Base-by-base conservation (phyloP, 108 stramenopile species). In the Cyclotella kingstonii region DNA sequence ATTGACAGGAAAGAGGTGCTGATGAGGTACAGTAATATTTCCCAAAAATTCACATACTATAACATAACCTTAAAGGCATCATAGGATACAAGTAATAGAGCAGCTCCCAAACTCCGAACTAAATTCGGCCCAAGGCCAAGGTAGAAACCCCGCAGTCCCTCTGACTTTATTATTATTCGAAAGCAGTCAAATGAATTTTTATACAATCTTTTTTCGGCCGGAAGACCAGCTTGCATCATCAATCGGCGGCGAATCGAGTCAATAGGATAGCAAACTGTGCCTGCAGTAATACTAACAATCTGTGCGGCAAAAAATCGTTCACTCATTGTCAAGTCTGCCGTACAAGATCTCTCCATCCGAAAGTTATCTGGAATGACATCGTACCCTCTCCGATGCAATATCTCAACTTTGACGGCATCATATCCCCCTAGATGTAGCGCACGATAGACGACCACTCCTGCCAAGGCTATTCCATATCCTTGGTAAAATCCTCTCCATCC, bases 191-290 rank as follows among this genome's bases (percentile, higher is more conserved):
- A 25, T 12, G 87, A 74, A 51, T 73, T 80, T 26, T 44, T 57
- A 71, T 90, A 90, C 51, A 50, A n/a, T 62, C 84, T 63, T 55
- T 74, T 64, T 14, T 74, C 52, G 11, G 28, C 46, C 23, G 79
- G 63, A 25, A 69, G 47, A 2, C 87, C 91, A 10, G 86, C 86
- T 77, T 95, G 89, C 98, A 99, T 99, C 97, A 96, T 96, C 51
- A 99, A 71, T 46, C 97, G 83, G 11, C 98, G 82, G 34, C 97
- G 86, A 19, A 99, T 86, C 29, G 95, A 95, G 81, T 99, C 98
- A 62, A 99, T 95, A 5, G 98, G 98, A 81, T 99, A 99, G 19
- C 96, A 95, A 35, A 91, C 73, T 27, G 90, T 93, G 5, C 95
- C 97, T 28, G 97, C 94, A 21, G 80, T 53, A 55, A 94, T 78